Conservation (phyloP, 225 moss, liverwort and hornwort genomes). For the Bryum argenteum region DNA sequence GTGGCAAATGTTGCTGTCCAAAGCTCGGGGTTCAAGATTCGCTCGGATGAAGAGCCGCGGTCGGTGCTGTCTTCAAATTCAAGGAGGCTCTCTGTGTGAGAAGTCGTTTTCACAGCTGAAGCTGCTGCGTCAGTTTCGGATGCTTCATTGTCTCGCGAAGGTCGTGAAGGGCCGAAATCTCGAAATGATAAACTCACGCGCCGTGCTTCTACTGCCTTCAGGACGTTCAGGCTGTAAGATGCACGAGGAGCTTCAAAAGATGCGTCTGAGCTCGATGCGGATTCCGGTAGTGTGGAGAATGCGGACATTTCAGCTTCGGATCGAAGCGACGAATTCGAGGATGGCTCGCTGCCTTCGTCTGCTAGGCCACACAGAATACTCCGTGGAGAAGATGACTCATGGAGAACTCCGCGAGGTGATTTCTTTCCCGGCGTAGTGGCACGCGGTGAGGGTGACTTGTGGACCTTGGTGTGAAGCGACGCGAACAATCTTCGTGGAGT, state of each 20-base stretch:
- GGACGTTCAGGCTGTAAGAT: slow-evolving; percentile 6
- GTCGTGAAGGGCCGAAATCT: slow-evolving; percentile 29
- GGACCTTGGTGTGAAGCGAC: slow-evolving; percentile 11
- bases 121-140: background rate
- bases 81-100: slow-evolving; percentile 4
- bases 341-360: slow-evolving; percentile 50
- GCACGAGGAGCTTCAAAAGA: slow-evolving; percentile 13
- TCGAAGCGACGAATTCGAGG: slow-evolving; percentile 52
- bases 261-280: slow-evolving; percentile 26
- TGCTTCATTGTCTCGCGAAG: slow-evolving; percentile 8
- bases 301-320: slow-evolving; percentile 39
- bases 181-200: slow-evolving; percentile 32
- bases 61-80: background rate
- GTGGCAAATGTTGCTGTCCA: slow-evolving; percentile 52
- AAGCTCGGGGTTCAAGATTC: slow-evolving; percentile 39
- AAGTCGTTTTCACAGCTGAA: background rate
- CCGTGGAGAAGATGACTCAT: slow-evolving; percentile 51
- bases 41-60: slow-evolving; percentile 8
- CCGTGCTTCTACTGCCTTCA: slow-evolving; percentile 7
- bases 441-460: background rate
- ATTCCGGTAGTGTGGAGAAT: slow-evolving; percentile 11
- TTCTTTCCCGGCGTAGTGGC: slow-evolving; percentile 2
- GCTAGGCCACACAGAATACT: slow-evolving; percentile 58
- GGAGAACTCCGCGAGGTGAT: background rate
- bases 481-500: slow-evolving; percentile 6